A percentile compares a stretch with the other conserved stretches of the same genome.
Evolutionary conservation across 2,329 filamentous ascomycete genomes (phyloP).

Genomic region (Daldinia sp.): DNA sequence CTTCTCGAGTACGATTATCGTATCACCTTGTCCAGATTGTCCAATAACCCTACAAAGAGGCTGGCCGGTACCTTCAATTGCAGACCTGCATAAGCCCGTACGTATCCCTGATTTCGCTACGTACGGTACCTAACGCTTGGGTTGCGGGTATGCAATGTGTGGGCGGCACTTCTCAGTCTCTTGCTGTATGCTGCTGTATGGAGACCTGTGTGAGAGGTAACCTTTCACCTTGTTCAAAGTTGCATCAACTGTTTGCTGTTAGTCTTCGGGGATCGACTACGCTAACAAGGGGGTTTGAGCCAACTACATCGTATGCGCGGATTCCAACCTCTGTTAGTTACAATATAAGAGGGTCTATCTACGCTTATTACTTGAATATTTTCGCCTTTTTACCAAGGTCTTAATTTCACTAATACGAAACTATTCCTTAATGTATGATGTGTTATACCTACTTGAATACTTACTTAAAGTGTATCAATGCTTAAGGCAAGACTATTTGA

Average conservation of each 20-base stretch:
- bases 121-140: slow-evolving; percentile 36
- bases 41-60: slow-evolving; percentile 35
- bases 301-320: slow-evolving; percentile 12
- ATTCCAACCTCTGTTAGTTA: slow-evolving; percentile 3
- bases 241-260: slow-evolving; percentile 31
- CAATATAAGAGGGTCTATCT: slow-evolving; percentile 2
- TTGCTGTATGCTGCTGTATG: slow-evolving; percentile 8
- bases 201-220: slow-evolving; percentile 1
- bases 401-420: not conserved
- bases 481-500: not conserved
- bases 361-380: slow-evolving; percentile 1
- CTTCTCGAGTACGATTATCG: slow-evolving; percentile 29
- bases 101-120: slow-evolving; percentile 33
- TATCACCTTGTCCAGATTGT: slow-evolving; percentile 34
- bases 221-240: slow-evolving; percentile 15
- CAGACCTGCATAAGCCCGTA: slow-evolving; percentile 23
- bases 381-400: too few species aligned
- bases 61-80: slow-evolving; percentile 40
- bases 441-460: not conserved
- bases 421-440: not conserved
- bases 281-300: slow-evolving; percentile 15
- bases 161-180: slow-evolving; percentile 28
- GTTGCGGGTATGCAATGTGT: slow-evolving; percentile 42
- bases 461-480: not conserved
- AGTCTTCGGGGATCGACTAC: slow-evolving; percentile 24